Conservation (phyloP, 2,329 filamentous ascomycete genomes). For the Nemania sp. region DNA sequence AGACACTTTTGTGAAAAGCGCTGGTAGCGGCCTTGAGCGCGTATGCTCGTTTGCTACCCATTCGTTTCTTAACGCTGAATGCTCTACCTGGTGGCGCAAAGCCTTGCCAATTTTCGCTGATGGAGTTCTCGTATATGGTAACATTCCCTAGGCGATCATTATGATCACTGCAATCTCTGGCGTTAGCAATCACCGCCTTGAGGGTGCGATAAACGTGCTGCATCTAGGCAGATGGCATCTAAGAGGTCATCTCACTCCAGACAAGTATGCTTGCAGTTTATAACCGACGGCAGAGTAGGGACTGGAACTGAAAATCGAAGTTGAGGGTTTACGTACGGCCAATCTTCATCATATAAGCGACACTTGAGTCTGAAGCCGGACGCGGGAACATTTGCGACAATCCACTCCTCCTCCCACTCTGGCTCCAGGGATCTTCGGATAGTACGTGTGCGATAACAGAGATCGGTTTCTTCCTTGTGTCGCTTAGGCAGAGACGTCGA, state of each 20-base stretch:
- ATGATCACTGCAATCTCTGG: conserved; percentile 54
- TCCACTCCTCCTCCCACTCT: conserved; percentile 82
- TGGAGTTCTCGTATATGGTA: conserved; percentile 63
- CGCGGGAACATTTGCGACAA: conserved; percentile 82
- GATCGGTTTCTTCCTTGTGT: conserved; percentile 82
- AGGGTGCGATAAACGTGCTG: background rate
- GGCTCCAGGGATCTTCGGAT: conserved; percentile 73
- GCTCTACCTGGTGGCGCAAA: conserved; percentile 60
- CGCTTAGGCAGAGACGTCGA: conserved; percentile 69
- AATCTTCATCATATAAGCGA: conserved; percentile 87
- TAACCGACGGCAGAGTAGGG: background rate
- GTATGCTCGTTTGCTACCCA: conserved; percentile 86
- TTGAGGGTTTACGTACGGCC: conserved; percentile 46
- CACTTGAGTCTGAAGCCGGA: conserved; percentile 84
- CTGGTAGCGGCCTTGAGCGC: conserved; percentile 69
- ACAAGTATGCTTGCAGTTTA: too few relatives aligned
- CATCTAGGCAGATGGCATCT: too few relatives aligned
- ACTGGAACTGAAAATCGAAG: background rate
- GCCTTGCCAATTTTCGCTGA: conserved; percentile 70
- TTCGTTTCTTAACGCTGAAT: conserved; percentile 78
- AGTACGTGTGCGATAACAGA: conserved; percentile 76
- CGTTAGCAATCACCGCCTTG: background rate
- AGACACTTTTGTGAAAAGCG: conserved; percentile 61
- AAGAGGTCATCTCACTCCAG: background rate
- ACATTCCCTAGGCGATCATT: conserved; percentile 89